Base-by-base conservation (phyloP, 129 eudicot species). In the Chrysanthemum seticuspe region DNA sequence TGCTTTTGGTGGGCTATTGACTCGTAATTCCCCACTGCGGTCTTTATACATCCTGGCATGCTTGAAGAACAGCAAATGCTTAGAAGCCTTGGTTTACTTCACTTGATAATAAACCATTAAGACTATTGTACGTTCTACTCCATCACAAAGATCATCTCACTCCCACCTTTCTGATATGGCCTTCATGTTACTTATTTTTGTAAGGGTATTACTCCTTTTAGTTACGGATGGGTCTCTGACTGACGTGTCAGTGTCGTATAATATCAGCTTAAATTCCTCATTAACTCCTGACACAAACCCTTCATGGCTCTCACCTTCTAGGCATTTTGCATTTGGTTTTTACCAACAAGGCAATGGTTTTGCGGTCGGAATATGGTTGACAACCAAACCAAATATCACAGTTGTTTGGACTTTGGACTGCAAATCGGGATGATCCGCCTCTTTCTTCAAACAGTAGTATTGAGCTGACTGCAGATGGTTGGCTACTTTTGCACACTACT, bases 401-500 rank as follows among this genome's bases (percentile, higher is more conserved):
- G 69, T 68, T 61, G 75, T 76, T 61, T 82, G 85, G 85, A 82
- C 82, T 76, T 61, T 82, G 85, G 85, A 82, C 82, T 13, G 76
- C 82, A 51, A 59, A 67, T 10, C 78, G 82, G 59, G 85, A 68
- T 31, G 73, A 61, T 25, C 82, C 79, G 11, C 85, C 76, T 1
- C 47, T 82, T 62, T 73, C 76, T 1, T 82, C 73, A 12, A 67
- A 77, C 69, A 68, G 67, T 45, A 76, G 36, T 12, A 34, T 82
- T n/a, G 45, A 62, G 58, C 70, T 77, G 65, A 77, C 51, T 29
- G 0, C 0, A 62, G 70, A 73, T 34, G 82, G 82, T 48, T 8
- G 6, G 52, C 66, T 82, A 11, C 16, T 54, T 61, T 63, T 76
- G 45, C 3, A 13, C n/a, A 27, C 69, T 70, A 23, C 21, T 51